Base-by-base conservation (phyloP, 257 asterid species). In the Scutellaria baicalensis region DNA sequence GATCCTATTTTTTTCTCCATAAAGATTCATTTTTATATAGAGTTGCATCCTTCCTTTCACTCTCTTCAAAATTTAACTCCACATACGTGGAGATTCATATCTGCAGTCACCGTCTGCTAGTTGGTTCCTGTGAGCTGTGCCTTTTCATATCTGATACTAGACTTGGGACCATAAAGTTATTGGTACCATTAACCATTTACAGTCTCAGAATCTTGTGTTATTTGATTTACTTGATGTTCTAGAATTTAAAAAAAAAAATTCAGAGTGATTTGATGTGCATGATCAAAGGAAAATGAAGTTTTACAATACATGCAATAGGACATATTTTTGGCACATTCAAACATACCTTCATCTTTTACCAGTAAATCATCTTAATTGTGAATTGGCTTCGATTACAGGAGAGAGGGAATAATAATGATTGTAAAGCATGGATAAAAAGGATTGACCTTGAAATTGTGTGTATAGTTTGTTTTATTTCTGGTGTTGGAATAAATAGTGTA, bases 1-100 rank as follows among this genome's bases (percentile, higher is more conserved):
- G 95, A 89, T n/a, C 58, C 60, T 23, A 47, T 27, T 71, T 58
- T 44, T 69, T 65, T 61, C 75, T 18, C 74, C 64, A 17, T 69
- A 68, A 62, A 63, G n/a, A 55, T 40, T 4, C 60, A 70, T 5
- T 5, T 27, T 27, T 27, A 27, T 27, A 4, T 27, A 27, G 33
- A 27, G 33, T 27, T 27, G 33, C 33, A 27, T 4, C 33, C 16
- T 18, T 50, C 40, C 56, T 59, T 73, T 44, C 50, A 44, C 12
- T 10, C 12, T 44, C n/a, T 49, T n/a, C n/a, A n/a, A n/a, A n/a
- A n/a, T n/a, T n/a, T n/a, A n/a, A n/a, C n/a, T n/a, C n/a, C n/a
- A n/a, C n/a, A n/a, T n/a, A n/a, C n/a, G n/a, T 14, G 10, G 56
- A 49, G 56, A 14, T 49, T 56, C 12, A 27, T 56, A 10, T 27